Evolutionary conservation across 2,329 filamentous ascomycete species (phyloP).

Genomic region (Tothia fuscella): DNA sequence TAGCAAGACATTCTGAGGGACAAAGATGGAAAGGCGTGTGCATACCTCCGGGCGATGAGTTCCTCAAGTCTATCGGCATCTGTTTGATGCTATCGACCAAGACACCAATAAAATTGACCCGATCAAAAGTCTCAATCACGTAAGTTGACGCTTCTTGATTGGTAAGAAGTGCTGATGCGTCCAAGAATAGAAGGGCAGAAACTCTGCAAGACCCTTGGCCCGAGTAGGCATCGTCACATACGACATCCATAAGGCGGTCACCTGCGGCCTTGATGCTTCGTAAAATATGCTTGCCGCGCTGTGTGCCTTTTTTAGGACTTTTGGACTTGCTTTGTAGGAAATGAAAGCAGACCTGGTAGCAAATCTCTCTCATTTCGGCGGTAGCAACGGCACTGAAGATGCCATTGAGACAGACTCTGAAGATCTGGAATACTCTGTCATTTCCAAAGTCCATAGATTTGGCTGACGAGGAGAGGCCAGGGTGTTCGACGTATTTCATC

Average conservation of each 20-base stretch:
- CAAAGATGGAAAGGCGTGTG: not conserved
- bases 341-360: constrained; percentile 85
- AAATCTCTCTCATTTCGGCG: constrained; percentile 62
- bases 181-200: constrained; percentile 74
- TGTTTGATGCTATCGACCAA: constrained; percentile 77
- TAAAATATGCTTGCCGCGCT: constrained; percentile 39
- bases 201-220: constrained; percentile 73
- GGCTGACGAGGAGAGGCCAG: constrained; percentile 31
- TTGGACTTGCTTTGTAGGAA: constrained; percentile 53
- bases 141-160: constrained; percentile 59
- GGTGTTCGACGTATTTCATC: constrained; percentile 57
- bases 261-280: constrained; percentile 70
- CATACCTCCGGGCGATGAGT: constrained; percentile 21
- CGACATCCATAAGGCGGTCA: constrained; percentile 67
- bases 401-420: constrained; percentile 73
- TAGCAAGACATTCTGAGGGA: constrained; percentile 4
- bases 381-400: constrained; percentile 62
- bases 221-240: constrained; percentile 87
- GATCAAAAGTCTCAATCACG: constrained; percentile 67
- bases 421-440: constrained; percentile 83
- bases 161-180: constrained; percentile 62
- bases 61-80: constrained; percentile 54
- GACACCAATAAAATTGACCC: constrained; percentile 82
- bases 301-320: constrained; percentile 18
- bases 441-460: constrained; percentile 57